Base-by-base conservation (phyloP, 345 rosid genomes). In the Gossypioides kirkii region DNA sequence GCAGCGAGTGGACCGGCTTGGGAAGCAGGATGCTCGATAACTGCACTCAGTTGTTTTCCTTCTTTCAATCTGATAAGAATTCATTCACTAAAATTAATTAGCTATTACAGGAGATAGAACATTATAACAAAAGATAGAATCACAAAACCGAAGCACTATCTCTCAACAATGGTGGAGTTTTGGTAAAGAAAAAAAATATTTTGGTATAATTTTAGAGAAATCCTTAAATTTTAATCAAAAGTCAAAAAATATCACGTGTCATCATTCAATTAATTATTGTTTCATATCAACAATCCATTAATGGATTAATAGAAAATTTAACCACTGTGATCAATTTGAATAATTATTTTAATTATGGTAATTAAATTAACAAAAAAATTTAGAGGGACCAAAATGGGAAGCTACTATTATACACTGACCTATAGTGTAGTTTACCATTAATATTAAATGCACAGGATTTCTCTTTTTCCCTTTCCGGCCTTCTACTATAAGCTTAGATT, bases 1-100 rank as follows among this genome's bases (percentile, higher is more conserved):
- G 95, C 86, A 79, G 82, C 93, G 7, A 89, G 64, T 0, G 98
- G 96, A 82, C 92, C 91, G 13, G 84, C 80, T 74, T 80, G 87
- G 78, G 89, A 95, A 42, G 82, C 84, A 14, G 89, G 94, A 82
- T 91, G 87, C 62, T 80, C 82, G 26, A 89, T 86, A 80, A 92
- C 94, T 72, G 78, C 79, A 74, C 72, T 80, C 84, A 90, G 38
- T 66, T 88, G 90, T 61, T 82, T 81, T 52, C 86, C 85, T 80
- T 95, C 99, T 69, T 80, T 82, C 84, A 88, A 59, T 81, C 95
- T 92, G 77, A 17, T 6, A 28, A 74, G 23, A 67, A 66, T 17
- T 23, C 61, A 79, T 68, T 23, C 58, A 18, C 2, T 26, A 46
- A 71, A 65, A 17, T 25, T 13, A 17, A 56, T 16, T 12, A 14